phyloP scores from a whole-genome alignment of 495 filamentous ascomycete species.

The Penicillium antarcticum region DNA sequence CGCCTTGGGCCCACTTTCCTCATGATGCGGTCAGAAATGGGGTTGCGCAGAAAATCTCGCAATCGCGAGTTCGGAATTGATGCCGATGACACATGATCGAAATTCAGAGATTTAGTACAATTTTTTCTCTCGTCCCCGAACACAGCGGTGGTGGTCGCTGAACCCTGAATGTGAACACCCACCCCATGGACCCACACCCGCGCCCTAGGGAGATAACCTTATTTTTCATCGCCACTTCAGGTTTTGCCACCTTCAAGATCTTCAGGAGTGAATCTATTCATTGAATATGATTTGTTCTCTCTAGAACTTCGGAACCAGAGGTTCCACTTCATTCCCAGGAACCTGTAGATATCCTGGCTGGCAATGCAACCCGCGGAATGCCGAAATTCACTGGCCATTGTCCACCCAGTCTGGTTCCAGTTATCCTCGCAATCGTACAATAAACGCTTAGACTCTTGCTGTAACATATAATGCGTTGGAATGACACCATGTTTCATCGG shows the following conservation, averaged over 20 bases:
- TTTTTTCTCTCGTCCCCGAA: neutral
- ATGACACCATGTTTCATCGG: constrained; percentile 43
- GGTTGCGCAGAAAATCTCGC: neutral
- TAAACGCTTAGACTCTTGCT: constrained; percentile 52
- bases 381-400: constrained; percentile 49
- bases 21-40: neutral
- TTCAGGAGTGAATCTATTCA: neutral
- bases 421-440: constrained; percentile 58
- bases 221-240: neutral
- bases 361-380: constrained; percentile 11
- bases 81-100: neutral
- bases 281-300: neutral
- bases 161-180: neutral
- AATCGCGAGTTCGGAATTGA: neutral
- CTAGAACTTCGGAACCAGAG: no score
- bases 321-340: no score
- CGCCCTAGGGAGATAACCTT: neutral
- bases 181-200: neutral
- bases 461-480: constrained; percentile 54
- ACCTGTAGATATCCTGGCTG: neutral
- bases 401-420: constrained; percentile 63
- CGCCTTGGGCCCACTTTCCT: neutral
- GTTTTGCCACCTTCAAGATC: neutral
- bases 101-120: neutral
- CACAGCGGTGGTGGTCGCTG: neutral